Evolutionary conservation across 805 yeast species (phyloP), one percentile per base, ranked within the genome.

Genomic region (Metschnikowia lunata): DNA sequence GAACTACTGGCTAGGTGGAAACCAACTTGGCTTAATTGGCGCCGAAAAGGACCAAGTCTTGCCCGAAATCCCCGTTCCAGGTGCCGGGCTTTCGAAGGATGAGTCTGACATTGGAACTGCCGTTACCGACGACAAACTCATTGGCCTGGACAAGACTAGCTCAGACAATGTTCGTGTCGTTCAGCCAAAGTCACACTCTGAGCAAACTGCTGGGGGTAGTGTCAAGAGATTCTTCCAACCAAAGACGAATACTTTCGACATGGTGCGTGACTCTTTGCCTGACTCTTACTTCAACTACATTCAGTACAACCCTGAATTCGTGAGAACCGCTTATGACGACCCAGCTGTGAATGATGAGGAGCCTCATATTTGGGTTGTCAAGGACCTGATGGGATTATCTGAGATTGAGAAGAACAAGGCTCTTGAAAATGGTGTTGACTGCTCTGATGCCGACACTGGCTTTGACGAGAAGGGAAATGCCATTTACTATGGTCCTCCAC

Each of bases 321-420:
- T 71, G 30, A 61, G 62, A 46, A 57, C 61, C 40, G 72, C 75
- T 15, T 83, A 79, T 54, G 68, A 72, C 31, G 77, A 80, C 55
- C 87, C 88, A 23, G 75, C 77, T 34, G 74, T 80, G 32, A 63
- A 59, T n/a, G 82, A 72, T 29, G 74, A 66, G 7, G 79, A 69
- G 48, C 87, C 88, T 28, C 75, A 75, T 45, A 68, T 84, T 39
- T 86, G 95, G 95, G 68, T 85, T 49, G 80, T 85, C 35, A 75
- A 69, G 52, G 95, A 86, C 62, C 67, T 75, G 6, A 64, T 80
- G 69, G 91, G 93, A 6, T 70, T 86, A 42, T 75, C 86, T 13
- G 74, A 75, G 39, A 72, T 75, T 45, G 82, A 83, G 58, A 75
- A 81, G 49, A 67, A 67, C 30, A 74, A 74, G 50, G 80, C 85